Conservation (phyloP, 257 asterid genomes). For the Paraleonurus japonicus region DNA sequence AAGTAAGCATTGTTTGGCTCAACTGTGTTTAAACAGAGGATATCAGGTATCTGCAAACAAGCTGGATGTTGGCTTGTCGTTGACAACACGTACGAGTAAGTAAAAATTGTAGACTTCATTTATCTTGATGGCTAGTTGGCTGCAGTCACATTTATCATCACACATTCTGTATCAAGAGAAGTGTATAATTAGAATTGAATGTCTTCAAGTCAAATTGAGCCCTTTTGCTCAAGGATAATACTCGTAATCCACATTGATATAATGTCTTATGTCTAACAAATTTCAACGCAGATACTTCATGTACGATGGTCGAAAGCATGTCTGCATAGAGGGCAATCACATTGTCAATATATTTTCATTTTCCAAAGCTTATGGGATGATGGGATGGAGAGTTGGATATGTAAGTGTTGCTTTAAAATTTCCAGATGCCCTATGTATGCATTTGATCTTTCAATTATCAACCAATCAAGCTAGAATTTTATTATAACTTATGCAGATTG, state of each 20-base stretch:
- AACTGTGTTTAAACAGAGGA: constrained; percentile 49
- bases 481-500: constrained; percentile 50
- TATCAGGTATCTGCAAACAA: constrained; percentile 74
- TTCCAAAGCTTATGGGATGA: constrained; percentile 99
- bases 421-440: background rate
- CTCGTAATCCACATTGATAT: background rate
- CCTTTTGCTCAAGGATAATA: background rate
- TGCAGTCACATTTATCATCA: background rate
- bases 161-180: background rate
- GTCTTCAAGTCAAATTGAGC: background rate
- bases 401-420: constrained; percentile 45
- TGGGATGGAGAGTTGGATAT: constrained; percentile 99
- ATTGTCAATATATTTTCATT: constrained; percentile 86
- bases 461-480: background rate
- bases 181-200: background rate
- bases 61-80: constrained; percentile 95
- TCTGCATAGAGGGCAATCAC: constrained; percentile 74
- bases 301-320: constrained; percentile 89
- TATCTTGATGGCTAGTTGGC: background rate
- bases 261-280: background rate
- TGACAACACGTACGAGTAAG: constrained; percentile 97
- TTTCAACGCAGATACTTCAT: constrained; percentile 76
- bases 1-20: background rate
- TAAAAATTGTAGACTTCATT: constrained; percentile 8
- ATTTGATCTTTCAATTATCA: background rate